These are phyloP conservation scores for Cercospora sp. DNA, from an alignment of 2,329 filamentous ascomycete genomes.

Conservation along the genomic window DNA sequence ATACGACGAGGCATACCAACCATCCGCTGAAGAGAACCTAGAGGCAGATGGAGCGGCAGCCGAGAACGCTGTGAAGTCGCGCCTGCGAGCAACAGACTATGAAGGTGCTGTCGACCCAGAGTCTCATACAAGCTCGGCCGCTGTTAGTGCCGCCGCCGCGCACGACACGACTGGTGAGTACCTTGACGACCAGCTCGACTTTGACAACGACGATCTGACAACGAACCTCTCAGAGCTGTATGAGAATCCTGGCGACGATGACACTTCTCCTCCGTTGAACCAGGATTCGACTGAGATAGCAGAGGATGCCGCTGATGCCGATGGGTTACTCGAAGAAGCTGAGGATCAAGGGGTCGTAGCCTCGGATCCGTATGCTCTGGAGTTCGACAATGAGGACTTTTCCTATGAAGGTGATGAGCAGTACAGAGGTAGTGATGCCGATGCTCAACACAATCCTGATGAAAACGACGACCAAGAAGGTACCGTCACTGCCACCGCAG, in stretches of 20 bases:
- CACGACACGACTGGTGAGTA: slow-evolving; percentile 36
- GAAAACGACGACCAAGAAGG: slow-evolving; percentile 16
- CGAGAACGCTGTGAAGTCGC: slow-evolving; percentile 7
- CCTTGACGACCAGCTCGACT: slow-evolving; percentile 31
- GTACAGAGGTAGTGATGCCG: slow-evolving; percentile 14
- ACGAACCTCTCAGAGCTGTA: slow-evolving; percentile 26
- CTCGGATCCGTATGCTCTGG: neutral
- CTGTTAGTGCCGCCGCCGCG: slow-evolving; percentile 28
- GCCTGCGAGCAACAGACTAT: slow-evolving; percentile 12
- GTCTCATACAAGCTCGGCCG: slow-evolving; percentile 32
- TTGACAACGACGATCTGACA: slow-evolving; percentile 32
- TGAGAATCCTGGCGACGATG: slow-evolving; percentile 25
- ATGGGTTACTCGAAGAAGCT: slow-evolving; percentile 6
- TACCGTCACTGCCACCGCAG: slow-evolving; percentile 16
- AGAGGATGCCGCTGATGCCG: slow-evolving; percentile 5
- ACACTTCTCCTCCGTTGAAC: slow-evolving; percentile 23
- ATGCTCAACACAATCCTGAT: slow-evolving; percentile 13
- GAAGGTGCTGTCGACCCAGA: slow-evolving; percentile 18
- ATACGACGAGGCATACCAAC: slow-evolving; percentile 18
- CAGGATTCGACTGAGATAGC: slow-evolving; percentile 14
- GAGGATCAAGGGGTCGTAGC: slow-evolving; percentile 2
- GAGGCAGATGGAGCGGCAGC: slow-evolving; percentile 14
- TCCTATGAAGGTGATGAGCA: slow-evolving; percentile 19
- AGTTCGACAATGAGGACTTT: slow-evolving; percentile 22
- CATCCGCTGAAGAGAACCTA: slow-evolving; percentile 14